Evolutionary conservation across 768 basidiomycete genomes (phyloP), one percentile per base, ranked within the genome.

Genomic region (Lactarius vividus): DNA sequence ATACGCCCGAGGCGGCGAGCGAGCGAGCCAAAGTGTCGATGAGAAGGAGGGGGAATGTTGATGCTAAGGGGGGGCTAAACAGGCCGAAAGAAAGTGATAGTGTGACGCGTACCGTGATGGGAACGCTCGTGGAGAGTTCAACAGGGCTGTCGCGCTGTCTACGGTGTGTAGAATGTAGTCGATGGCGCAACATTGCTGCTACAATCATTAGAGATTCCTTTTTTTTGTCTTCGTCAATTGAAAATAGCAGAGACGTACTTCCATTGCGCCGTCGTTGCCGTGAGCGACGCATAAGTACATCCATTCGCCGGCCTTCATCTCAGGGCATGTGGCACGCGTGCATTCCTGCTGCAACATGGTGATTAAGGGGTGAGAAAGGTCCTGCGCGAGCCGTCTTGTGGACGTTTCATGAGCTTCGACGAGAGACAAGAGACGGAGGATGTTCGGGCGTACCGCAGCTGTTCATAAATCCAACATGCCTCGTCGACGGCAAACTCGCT

Each of bases 251-350:
- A 23, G 39, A 72, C 83, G 55, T 71, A 91, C 92, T 85, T 94
- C 92, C 86, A 92, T 90, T 58, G 88, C 85, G 11, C 89, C 88
- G 64, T 92, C 91, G 72, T 88, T 92, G 26, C 92, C 94, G 76
- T 98, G 95, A 0, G 94, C 96, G 44, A 96, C 94, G 71, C 96
- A 98, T 7, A 98, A 79, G 77, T 97, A 98, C 33, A 93, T 82
- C 96, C 96, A 98, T 80, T 98, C 94, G 62, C 92, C 93, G n/a
- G 96, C 95, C 76, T 96, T 96, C 96, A 99, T 99, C 77, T 96
- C 89, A 1, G 95, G 93, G 80, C 96, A 99, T 11, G 89, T 85
- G 40, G 83, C 77, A 44, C 92, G 85, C 15, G 88, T 92, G 74
- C 96, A 98, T 74, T 93, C 92, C 71, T 89, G 87, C 74, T 94